Evolutionary conservation across 1,139 yeast genomes (phyloP).

Genomic region (Insectozyma bohioensis): DNA sequence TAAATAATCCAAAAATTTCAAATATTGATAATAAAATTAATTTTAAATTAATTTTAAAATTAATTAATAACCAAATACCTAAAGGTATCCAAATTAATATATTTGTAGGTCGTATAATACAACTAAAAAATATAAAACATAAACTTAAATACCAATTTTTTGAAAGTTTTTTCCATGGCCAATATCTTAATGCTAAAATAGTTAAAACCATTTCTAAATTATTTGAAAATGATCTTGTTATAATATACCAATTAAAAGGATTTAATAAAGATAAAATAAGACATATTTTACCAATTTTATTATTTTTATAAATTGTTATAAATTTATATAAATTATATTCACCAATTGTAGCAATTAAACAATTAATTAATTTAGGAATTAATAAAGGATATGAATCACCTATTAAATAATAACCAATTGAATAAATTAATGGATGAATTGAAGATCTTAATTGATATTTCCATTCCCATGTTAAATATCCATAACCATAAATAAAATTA

Average conservation of each 20-base stretch:
- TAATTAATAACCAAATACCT: conserved; percentile 34
- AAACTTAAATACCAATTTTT: conserved; percentile 24
- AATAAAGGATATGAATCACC: conserved; percentile 13
- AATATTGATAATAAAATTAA: conserved; percentile 15
- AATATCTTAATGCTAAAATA: conserved; percentile 62
- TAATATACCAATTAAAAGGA: conserved; percentile 80
- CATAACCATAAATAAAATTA: conserved; percentile 68
- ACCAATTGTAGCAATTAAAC: conserved; percentile 66
- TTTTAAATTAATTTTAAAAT: conserved; percentile 8
- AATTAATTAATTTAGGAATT: conserved; percentile 70
- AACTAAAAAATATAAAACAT: conserved; percentile 52
- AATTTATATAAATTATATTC: conserved; percentile 62
- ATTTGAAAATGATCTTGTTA: conserved; percentile 85
- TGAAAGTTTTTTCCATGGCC: conserved; percentile 59
- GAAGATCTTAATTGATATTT: conserved; percentile 68
- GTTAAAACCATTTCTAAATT: conserved; percentile 77
- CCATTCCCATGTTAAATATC: conserved; percentile 97
- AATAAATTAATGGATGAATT: conserved; percentile 74
- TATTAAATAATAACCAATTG: conserved; percentile 34
- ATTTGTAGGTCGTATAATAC: conserved; percentile 83
- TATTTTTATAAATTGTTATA: conserved; percentile 30
- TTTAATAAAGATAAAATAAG: conserved; percentile 59
- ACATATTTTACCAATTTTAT: conserved; percentile 46
- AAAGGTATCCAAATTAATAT: conserved; percentile 68
- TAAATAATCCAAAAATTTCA: conserved; percentile 25